Conservation (phyloP, 768 basidiomycete genomes). For the Terana coerulea region DNA sequence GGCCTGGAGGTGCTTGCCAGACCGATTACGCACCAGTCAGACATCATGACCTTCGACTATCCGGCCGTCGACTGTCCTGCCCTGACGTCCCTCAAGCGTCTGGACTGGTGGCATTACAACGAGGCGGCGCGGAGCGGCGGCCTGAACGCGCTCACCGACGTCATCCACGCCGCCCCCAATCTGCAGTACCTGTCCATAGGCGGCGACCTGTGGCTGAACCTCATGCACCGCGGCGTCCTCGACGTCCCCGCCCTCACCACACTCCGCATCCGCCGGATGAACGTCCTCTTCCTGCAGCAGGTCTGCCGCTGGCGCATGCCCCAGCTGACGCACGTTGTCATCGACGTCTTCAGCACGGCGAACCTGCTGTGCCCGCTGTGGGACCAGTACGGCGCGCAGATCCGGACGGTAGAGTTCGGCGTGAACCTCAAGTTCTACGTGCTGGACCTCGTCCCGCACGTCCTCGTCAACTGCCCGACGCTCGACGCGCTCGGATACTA, state of each 20-base stretch:
- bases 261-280: slow-evolving; percentile 47
- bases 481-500: slow-evolving; percentile 53
- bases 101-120: slow-evolving; percentile 67
- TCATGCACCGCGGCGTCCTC: slow-evolving; percentile 25
- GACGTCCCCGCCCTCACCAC: slow-evolving; percentile 46
- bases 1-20: slow-evolving; percentile 54
- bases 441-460: slow-evolving; percentile 41
- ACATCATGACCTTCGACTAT: slow-evolving; percentile 49
- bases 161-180: slow-evolving; percentile 50
- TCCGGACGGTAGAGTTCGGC: slow-evolving; percentile 56
- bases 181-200: slow-evolving; percentile 56
- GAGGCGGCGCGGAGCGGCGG: slow-evolving; percentile 58
- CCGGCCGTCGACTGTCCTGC: slow-evolving; percentile 42
- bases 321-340: slow-evolving; percentile 44
- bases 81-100: slow-evolving; percentile 49
- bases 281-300: slow-evolving; percentile 46
- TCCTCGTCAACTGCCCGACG: slow-evolving; percentile 43
- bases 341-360: slow-evolving; percentile 41
- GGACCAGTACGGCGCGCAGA: slow-evolving; percentile 45
- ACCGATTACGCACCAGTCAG: too few relatives aligned
- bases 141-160: slow-evolving; percentile 54
- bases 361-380: slow-evolving; percentile 42
- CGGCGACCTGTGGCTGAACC: slow-evolving; percentile 28
- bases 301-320: slow-evolving; percentile 52
- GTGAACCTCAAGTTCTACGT: slow-evolving; percentile 51